Conservation (phyloP, 2,329 filamentous ascomycete species). For the Ramularia endophylla region DNA sequence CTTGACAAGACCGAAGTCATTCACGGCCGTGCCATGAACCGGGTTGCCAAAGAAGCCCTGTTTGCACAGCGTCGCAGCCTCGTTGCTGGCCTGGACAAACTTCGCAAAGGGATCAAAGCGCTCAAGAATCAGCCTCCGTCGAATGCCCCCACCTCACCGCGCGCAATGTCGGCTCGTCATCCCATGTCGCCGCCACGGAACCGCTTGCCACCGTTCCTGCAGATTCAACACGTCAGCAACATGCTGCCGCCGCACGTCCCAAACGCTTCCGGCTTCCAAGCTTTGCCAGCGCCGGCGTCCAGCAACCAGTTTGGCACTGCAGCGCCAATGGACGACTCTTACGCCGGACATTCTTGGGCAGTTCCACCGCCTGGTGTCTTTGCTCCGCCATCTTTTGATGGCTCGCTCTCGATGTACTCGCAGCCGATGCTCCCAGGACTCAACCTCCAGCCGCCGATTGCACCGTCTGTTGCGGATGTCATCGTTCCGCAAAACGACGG, state of each 20-base stretch:
- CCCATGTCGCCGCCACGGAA: slow-evolving; percentile 21
- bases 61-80: slow-evolving; percentile 30
- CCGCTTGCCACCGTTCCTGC: slow-evolving; percentile 20
- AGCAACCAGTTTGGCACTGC: slow-evolving; percentile 8
- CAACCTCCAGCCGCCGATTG: background rate
- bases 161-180: slow-evolving; percentile 15
- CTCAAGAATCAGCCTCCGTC: slow-evolving; percentile 24
- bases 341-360: slow-evolving; percentile 16
- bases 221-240: slow-evolving; percentile 8
- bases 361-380: slow-evolving; percentile 23
- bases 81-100: slow-evolving; percentile 28
- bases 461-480: background rate
- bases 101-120: slow-evolving; percentile 31
- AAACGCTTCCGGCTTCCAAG: background rate
- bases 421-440: background rate
- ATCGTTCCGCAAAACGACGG: slow-evolving; percentile 25
- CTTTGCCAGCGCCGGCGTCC: slow-evolving; percentile 1
- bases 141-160: slow-evolving; percentile 22
- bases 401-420: slow-evolving; percentile 18
- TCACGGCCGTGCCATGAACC: slow-evolving; percentile 29
- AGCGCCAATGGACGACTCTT: slow-evolving; percentile 16
- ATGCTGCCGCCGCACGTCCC: background rate
- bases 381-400: slow-evolving; percentile 27
- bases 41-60: slow-evolving; percentile 27
- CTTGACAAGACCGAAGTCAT: slow-evolving; percentile 34